Conservation (phyloP, 768 basidiomycete genomes). For the Russula virescens region DNA sequence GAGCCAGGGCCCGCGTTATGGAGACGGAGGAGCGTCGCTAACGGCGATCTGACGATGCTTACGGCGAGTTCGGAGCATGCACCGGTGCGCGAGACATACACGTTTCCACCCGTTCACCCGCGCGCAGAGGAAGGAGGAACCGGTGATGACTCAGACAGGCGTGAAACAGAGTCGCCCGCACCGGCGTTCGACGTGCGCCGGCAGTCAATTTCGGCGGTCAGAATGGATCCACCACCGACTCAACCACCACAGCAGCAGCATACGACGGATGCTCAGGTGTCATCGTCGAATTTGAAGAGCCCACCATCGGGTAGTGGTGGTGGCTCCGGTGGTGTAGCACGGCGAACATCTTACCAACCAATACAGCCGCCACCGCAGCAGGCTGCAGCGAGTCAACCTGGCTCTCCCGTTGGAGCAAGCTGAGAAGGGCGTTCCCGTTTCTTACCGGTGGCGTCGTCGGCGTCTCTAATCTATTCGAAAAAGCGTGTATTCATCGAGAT, state of each 20-base stretch:
- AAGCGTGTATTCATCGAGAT: neutral
- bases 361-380: neutral
- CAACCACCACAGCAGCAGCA: conserved; percentile 29
- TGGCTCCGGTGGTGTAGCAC: neutral
- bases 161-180: conserved; percentile 41
- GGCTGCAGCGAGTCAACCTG: conserved; percentile 3
- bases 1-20: conserved; percentile 2
- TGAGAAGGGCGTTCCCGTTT: neutral
- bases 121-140: conserved; percentile 5
- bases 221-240: conserved; percentile 39
- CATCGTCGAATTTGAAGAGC: conserved; percentile 6
- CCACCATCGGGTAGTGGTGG: conserved; percentile 1
- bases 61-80: neutral
- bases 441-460: neutral
- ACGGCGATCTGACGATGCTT: conserved; percentile 16
- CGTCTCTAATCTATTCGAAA: conserved; percentile 10
- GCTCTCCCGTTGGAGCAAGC: conserved; percentile 11
- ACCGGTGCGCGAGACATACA: conserved; percentile 20
- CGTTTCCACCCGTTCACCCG: conserved; percentile 21
- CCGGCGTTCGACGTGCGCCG: conserved; percentile 45
- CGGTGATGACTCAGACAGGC: conserved; percentile 9
- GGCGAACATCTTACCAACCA: conserved; percentile 10
- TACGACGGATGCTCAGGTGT: conserved; percentile 8
- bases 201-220: conserved; percentile 44
- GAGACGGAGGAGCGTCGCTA: conserved; percentile 26